phyloP scores from a whole-genome alignment of 2,329 filamentous ascomycete genomes.

The Apiospora aurea region DNA sequence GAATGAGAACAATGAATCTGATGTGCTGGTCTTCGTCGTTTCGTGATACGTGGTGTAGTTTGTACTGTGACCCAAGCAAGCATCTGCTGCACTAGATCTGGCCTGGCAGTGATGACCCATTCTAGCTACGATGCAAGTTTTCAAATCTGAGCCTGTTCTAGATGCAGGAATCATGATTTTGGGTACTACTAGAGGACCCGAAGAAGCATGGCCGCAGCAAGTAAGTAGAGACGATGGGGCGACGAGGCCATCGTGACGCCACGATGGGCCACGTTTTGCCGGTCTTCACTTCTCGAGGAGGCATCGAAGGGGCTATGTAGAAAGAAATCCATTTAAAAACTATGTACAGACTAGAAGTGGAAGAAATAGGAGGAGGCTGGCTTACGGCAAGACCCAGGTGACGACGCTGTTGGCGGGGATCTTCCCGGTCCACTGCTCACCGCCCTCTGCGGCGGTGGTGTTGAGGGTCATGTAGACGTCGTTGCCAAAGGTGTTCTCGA shows the following conservation, averaged over 20 bases:
- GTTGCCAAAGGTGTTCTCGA: slow-evolving; percentile 55
- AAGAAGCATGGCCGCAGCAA: not conserved
- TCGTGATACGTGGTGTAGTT: too few species aligned
- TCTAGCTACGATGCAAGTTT: too few species aligned
- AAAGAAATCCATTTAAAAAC: not conserved
- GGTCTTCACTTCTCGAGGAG: not conserved
- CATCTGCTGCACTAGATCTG: too few species aligned
- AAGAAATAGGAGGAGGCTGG: not conserved
- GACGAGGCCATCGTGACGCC: too few species aligned
- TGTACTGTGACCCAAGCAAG: too few species aligned
- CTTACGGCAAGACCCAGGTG: slow-evolving; percentile 48
- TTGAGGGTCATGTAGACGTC: slow-evolving; percentile 51
- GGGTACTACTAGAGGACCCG: not conserved
- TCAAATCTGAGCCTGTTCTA: too few species aligned
- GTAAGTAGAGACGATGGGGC: not conserved
- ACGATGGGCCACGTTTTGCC: too few species aligned
- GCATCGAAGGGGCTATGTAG: not conserved
- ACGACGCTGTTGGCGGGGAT: slow-evolving; percentile 44
- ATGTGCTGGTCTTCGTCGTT: too few species aligned
- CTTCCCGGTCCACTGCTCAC: slow-evolving; percentile 49
- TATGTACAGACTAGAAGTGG: slow-evolving; percentile 3
- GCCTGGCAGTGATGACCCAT: too few species aligned
- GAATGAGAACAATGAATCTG: too few species aligned
- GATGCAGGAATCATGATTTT: too few species aligned
- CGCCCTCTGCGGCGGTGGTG: slow-evolving; percentile 41